Conservation (phyloP, 352 stramenopile genomes). For the Phytophthora litchii region DNA sequence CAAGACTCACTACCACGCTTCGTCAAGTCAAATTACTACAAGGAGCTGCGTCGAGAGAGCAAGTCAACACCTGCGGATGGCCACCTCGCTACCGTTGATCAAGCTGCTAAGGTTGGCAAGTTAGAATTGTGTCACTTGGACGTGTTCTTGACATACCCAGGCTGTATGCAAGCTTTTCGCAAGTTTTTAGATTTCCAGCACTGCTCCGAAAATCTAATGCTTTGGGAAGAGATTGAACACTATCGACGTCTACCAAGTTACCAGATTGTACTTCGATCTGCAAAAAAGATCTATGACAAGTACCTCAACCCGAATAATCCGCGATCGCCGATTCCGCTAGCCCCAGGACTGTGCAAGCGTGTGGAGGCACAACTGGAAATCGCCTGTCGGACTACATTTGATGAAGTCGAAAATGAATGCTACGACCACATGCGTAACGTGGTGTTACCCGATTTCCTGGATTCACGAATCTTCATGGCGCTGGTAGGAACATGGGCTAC, state of each 20-base stretch:
- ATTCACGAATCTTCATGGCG: constrained; percentile 87
- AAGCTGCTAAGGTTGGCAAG: constrained; percentile 71
- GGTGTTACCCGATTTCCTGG: constrained; percentile 78
- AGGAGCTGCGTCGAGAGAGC: constrained; percentile 69
- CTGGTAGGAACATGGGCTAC: constrained; percentile 79
- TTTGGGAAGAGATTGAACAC: constrained; percentile 87
- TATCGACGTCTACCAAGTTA: constrained; percentile 80
- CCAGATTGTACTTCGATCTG: constrained; percentile 82
- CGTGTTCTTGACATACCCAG: constrained; percentile 70
- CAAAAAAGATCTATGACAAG: constrained; percentile 89
- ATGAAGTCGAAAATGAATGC: constrained; percentile 79
- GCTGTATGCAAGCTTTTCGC: constrained; percentile 70
- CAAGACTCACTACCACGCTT: constrained; percentile 82
- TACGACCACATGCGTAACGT: constrained; percentile 78
- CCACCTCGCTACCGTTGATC: constrained; percentile 62
- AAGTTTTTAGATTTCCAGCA: constrained; percentile 79
- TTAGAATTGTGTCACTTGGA: constrained; percentile 79
- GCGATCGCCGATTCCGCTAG: constrained; percentile 59
- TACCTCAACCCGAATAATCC: constrained; percentile 72
- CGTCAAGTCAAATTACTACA: constrained; percentile 74
- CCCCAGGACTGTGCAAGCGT: constrained; percentile 48
- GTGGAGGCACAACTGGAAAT: constrained; percentile 66
- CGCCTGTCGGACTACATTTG: constrained; percentile 70
- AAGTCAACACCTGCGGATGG: constrained; percentile 41
- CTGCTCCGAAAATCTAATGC: constrained; percentile 83